These are phyloP conservation scores for Neurospora discreta DNA, from an alignment of 495 filamentous ascomycete species.

Conservation along the genomic window DNA sequence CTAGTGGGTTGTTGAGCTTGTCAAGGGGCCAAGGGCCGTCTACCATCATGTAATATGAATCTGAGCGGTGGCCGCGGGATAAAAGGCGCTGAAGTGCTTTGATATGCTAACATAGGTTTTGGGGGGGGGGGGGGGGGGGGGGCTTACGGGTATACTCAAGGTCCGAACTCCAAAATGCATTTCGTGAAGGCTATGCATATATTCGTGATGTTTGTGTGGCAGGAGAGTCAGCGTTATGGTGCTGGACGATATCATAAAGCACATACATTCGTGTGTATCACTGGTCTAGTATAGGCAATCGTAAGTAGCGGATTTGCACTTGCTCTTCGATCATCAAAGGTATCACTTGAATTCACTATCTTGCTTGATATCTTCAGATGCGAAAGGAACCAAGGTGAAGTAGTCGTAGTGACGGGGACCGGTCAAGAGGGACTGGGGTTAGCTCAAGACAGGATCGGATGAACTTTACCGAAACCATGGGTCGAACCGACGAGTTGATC, in stretches of 20 bases:
- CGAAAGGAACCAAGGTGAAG: too few relatives aligned
- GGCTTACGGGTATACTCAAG: neutral
- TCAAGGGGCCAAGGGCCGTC: conserved; percentile 7
- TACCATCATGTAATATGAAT: too few relatives aligned
- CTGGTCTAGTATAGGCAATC: neutral
- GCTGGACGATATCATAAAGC: neutral
- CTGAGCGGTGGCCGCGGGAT: neutral
- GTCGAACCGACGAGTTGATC: neutral
- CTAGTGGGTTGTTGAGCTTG: conserved; percentile 24
- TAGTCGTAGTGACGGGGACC: too few relatives aligned
- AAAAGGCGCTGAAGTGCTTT: neutral
- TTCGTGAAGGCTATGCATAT: neutral
- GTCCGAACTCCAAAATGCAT: neutral
- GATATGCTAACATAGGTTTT: too few relatives aligned
- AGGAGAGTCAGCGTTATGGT: neutral
- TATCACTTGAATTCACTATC: too few relatives aligned
- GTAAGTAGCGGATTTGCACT: neutral
- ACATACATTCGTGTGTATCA: neutral
- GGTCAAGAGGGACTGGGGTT: too few relatives aligned
- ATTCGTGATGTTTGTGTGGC: neutral
- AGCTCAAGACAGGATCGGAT: neutral
- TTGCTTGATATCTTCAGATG: too few relatives aligned
- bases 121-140: too few relatives aligned
- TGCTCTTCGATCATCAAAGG: too few relatives aligned
- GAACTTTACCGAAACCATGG: neutral